Percentiles rank a stretch among this genome's conserved stretches.
Evolutionary conservation across 129 eudicot species (phyloP).

Genomic region (Logfia minima): DNA sequence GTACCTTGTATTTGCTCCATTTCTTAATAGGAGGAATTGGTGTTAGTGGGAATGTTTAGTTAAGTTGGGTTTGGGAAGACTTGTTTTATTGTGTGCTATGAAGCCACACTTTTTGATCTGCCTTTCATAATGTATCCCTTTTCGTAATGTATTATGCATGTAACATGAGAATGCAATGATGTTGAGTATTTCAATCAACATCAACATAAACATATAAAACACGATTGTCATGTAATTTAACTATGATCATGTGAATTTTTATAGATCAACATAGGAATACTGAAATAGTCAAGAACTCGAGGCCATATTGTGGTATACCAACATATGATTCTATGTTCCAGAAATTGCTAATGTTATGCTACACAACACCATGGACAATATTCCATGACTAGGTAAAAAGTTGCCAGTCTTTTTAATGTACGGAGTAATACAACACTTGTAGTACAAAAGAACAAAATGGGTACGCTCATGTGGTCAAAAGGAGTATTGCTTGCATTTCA

Average conservation of each 20-base stretch:
- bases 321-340: constrained; percentile 4
- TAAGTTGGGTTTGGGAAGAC: not conserved
- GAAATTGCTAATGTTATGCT: not conserved
- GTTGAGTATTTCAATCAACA: not conserved
- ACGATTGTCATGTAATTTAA: not conserved
- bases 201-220: no score
- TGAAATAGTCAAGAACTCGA: not conserved
- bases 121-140: not conserved
- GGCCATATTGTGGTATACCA: not conserved
- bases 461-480: not conserved
- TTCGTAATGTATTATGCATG: not conserved
- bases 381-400: constrained; percentile 12
- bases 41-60: not conserved
- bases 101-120: not conserved
- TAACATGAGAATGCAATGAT: not conserved
- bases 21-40: constrained; percentile 2
- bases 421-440: constrained; percentile 8
- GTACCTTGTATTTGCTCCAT: constrained; percentile 1
- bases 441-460: not conserved
- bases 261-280: not conserved
- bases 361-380: constrained; percentile 9
- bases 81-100: not conserved
- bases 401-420: not conserved
- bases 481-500: constrained; percentile 32
- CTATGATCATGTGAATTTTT: not conserved